These are phyloP conservation scores for Trichoderma afroharzianum DNA, from an alignment of 2,329 filamentous ascomycete species.

Conservation along the genomic window DNA sequence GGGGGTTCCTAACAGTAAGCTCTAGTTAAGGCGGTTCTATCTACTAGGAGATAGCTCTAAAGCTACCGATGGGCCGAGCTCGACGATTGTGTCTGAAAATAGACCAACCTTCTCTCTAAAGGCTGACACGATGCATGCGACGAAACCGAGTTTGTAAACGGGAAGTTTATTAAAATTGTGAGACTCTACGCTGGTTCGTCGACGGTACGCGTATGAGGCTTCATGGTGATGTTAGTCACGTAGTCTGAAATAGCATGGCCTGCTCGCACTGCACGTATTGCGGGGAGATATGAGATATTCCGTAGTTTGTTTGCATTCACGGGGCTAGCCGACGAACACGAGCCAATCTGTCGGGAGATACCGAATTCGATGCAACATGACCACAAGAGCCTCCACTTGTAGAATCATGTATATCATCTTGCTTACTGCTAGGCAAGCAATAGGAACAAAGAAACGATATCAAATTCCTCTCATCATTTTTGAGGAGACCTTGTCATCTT, in stretches of 20 bases:
- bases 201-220: background rate
- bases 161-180: background rate
- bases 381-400: background rate
- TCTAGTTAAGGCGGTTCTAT: background rate
- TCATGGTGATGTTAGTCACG: background rate
- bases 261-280: background rate
- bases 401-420: background rate
- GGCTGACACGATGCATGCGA: background rate
- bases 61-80: background rate
- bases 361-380: background rate
- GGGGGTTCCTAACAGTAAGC: background rate
- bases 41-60: background rate
- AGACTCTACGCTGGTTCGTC: background rate
- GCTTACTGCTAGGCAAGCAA: background rate
- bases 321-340: background rate
- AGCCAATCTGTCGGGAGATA: background rate
- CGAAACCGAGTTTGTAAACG: no score
- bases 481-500: background rate
- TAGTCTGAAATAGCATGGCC: background rate
- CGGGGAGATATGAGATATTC: background rate
- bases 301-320: background rate
- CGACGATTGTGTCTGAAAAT: background rate
- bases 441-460: background rate
- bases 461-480: background rate
- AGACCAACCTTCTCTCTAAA: background rate